A percentile compares a stretch with the other conserved stretches of the same genome.
Evolutionary conservation across 1,284 basidiomycete species (phyloP).

Genomic region (Sanghuangporus baumii): DNA sequence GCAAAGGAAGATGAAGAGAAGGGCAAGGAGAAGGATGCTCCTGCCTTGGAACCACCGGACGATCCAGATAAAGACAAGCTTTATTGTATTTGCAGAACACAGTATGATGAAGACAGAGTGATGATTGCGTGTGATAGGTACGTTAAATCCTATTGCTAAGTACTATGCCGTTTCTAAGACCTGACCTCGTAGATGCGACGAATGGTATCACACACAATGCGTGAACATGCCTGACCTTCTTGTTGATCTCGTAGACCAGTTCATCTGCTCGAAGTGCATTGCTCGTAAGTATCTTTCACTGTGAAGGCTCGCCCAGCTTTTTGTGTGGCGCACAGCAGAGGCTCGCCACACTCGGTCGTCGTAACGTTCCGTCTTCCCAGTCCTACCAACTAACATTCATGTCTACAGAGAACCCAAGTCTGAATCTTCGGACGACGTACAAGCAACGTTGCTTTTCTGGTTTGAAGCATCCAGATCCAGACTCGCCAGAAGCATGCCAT

Average conservation of each 20-base stretch:
- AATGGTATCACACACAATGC: constrained; percentile 85
- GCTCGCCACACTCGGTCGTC: background rate
- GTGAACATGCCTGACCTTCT: constrained; percentile 71
- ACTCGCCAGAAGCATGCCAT: constrained; percentile 62
- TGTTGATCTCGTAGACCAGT: constrained; percentile 81
- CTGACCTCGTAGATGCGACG: constrained; percentile 59
- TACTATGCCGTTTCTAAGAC: background rate
- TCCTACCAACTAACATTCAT: constrained; percentile 12
- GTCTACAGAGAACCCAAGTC: constrained; percentile 50
- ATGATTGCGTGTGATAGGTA: constrained; percentile 92
- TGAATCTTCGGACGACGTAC: constrained; percentile 67
- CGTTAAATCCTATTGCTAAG: constrained; percentile 22
- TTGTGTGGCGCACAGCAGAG: background rate
- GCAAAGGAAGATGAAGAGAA: constrained; percentile 34
- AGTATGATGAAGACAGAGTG: constrained; percentile 73
- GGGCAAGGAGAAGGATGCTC: constrained; percentile 3
- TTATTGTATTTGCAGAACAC: constrained; percentile 79
- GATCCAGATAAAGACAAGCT: constrained; percentile 69
- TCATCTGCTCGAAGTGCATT: constrained; percentile 74
- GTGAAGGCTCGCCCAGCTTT: background rate
- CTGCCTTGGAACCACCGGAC: constrained; percentile 40
- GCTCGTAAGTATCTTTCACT: constrained; percentile 45
- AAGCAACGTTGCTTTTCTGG: constrained; percentile 69
- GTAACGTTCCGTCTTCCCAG: background rate
- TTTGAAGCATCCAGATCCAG: constrained; percentile 52